Base-by-base conservation (phyloP, 306 rosid species). In the Fragaria vesca region DNA sequence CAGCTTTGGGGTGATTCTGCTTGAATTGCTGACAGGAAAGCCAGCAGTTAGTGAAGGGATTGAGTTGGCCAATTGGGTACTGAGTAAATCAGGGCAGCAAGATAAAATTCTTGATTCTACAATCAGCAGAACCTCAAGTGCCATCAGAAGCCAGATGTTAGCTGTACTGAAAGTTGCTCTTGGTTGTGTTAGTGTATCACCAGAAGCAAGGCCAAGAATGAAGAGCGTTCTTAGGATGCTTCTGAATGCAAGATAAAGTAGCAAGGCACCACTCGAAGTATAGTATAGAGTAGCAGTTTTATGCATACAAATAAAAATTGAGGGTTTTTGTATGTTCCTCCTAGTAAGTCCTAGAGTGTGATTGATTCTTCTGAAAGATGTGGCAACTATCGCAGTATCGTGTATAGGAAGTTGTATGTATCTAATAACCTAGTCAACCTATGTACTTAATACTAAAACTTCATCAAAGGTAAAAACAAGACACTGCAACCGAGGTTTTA, bases 151-250 rank as follows among this genome's bases (percentile, higher is more conserved):
- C 77, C 97, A 93, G 83, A 95, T 95, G 97, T 87, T 89, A 66
- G 88, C 97, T 0, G 81, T 90, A 65, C 88, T 95, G 57, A 76
- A 84, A 76, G 77, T 91, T 75, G 99, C 97, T 63, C 79, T 88
- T 67, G 77, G 79, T 43, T 91, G 99, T 75, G 97, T 93, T 51
- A 77, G 83, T 48, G 66, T 83, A 15, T 87, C 90, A 6, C 85
- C 97, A 1, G 91, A 87, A n/a, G 81, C 85, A 68, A 95, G 97
- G 89, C 97, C 99, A 20, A 85, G 88, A 89, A 91, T 95, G 93
- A 93, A 91, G 87, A 89, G 80, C 26, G 96, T 95, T 47, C 87
- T 95, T 28, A 66, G 87, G 38, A 85, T 87, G 97, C 89, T 95
- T 79, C 89, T 95, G 16, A 89, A 85, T 73, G 97, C 97, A 43